Percentiles rank a stretch among this genome's conserved stretches.
Conservation (phyloP, 805 yeast species). For the Candida sakaeoensis region DNA sequence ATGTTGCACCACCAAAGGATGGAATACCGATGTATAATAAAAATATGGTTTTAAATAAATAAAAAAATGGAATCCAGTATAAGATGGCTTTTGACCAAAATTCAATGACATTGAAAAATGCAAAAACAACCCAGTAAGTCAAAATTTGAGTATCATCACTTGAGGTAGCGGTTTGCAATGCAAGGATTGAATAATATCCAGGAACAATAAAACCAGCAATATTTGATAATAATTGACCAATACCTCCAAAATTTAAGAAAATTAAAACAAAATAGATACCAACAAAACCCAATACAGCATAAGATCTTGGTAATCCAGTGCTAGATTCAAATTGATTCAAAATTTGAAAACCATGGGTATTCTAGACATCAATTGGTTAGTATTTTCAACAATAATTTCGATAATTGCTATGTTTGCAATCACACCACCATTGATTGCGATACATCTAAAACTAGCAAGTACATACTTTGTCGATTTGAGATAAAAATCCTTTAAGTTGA, state of each 20-base stretch:
- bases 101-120: slow-evolving; percentile 84
- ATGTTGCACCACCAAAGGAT: slow-evolving; percentile 77
- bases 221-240: slow-evolving; percentile 92
- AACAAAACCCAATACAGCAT: slow-evolving; percentile 66
- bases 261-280: slow-evolving; percentile 70
- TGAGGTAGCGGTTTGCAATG: slow-evolving; percentile 66
- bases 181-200: slow-evolving; percentile 81
- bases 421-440: too few relatives aligned
- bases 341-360: slow-evolving; percentile 26
- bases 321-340: slow-evolving; percentile 38
- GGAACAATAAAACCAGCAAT: slow-evolving; percentile 89
- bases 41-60: slow-evolving; percentile 85
- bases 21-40: slow-evolving; percentile 89
- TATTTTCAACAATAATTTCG: too few relatives aligned
- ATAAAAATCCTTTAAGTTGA: slow-evolving; percentile 45
- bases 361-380: slow-evolving; percentile 15
- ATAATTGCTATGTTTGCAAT: too few relatives aligned
- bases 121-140: slow-evolving; percentile 98
- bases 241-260: slow-evolving; percentile 87
- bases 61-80: slow-evolving; percentile 96
- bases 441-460: too few relatives aligned
- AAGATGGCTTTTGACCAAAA: slow-evolving; percentile 93
- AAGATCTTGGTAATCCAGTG: slow-evolving; percentile 75
- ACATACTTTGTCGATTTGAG: slow-evolving; percentile 47
- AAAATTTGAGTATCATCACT: slow-evolving; percentile 83